Conservation (phyloP, 1,139 yeast genomes). For the Suhomyces choctaworum region DNA sequence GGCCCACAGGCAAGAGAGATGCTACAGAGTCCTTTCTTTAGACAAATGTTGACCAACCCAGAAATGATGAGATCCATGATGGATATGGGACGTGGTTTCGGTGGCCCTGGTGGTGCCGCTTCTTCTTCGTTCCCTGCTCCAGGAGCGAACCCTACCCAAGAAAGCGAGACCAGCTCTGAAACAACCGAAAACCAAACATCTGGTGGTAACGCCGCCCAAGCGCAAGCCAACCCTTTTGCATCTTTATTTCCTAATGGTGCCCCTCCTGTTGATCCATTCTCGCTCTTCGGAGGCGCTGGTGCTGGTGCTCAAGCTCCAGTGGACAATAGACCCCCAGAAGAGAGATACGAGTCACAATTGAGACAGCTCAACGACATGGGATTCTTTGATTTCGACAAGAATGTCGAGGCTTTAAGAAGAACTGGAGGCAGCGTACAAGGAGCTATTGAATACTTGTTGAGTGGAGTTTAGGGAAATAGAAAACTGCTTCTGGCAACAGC, state of each 20-base stretch:
- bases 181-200: constrained; percentile 7
- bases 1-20: constrained; percentile 88
- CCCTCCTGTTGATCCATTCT: constrained; percentile 19
- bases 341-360: constrained; percentile 83
- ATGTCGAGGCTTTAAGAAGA: constrained; percentile 87
- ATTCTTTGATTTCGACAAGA: constrained; percentile 87
- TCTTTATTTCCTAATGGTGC: constrained; percentile 38
- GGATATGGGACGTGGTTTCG: constrained; percentile 60
- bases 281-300: constrained; percentile 25
- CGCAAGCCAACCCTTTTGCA: constrained; percentile 40
- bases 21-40: constrained; percentile 80
- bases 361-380: constrained; percentile 97
- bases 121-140: constrained; percentile 59
- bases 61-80: constrained; percentile 81
- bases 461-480: constrained; percentile 6
- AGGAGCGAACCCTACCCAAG: constrained; percentile 42
- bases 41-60: constrained; percentile 85
- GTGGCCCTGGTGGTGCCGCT: constrained; percentile 20
- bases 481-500: too few species aligned
- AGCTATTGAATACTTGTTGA: constrained; percentile 81
- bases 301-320: constrained; percentile 42
- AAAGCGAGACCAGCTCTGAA: constrained; percentile 19
- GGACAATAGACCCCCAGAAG: constrained; percentile 94
- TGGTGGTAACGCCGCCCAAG: constrained; percentile 11
- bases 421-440: constrained; percentile 98